Percentiles rank a stretch among this genome's conserved stretches.
Conservation (phyloP, 2,329 filamentous ascomycete genomes). For the Juglanconis juglandina region DNA sequence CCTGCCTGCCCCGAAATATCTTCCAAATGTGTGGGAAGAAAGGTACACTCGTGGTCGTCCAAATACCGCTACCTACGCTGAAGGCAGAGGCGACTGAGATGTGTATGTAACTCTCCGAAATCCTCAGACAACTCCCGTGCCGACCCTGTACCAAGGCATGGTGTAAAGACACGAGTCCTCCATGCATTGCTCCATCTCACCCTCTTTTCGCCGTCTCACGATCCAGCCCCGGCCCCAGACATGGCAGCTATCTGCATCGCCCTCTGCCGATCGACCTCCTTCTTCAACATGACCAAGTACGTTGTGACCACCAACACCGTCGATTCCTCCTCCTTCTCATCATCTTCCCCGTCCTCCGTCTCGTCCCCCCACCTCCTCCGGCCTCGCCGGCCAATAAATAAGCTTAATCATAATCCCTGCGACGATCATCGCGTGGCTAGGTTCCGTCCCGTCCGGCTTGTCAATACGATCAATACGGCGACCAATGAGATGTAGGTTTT, state of each 20-base stretch:
- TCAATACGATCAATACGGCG: conserved; percentile 47
- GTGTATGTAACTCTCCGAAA: too few species aligned
- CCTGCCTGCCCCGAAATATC: too few species aligned
- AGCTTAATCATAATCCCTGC: neutral
- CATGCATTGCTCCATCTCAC: neutral
- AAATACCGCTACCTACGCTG: too few species aligned
- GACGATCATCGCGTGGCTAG: conserved; percentile 27
- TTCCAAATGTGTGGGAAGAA: too few species aligned
- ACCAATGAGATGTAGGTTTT: conserved; percentile 27
- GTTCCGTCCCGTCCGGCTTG: too few species aligned
- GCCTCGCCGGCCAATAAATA: neutral
- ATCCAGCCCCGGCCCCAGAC: neutral
- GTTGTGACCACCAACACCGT: conserved; percentile 20
- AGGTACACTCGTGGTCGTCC: too few species aligned
- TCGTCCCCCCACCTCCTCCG: too few species aligned
- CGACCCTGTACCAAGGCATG: too few species aligned
- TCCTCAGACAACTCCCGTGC: too few species aligned
- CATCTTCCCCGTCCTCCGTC: too few species aligned
- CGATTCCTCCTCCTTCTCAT: too few species aligned
- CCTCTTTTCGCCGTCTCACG: neutral
- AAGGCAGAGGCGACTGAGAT: too few species aligned
- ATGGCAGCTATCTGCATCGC: conserved; percentile 48
- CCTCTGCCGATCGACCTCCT: conserved; percentile 58
- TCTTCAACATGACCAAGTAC: conserved; percentile 61
- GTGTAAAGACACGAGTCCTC: neutral